Conservation (phyloP, 345 rosid species). For the Brassica cretica region DNA sequence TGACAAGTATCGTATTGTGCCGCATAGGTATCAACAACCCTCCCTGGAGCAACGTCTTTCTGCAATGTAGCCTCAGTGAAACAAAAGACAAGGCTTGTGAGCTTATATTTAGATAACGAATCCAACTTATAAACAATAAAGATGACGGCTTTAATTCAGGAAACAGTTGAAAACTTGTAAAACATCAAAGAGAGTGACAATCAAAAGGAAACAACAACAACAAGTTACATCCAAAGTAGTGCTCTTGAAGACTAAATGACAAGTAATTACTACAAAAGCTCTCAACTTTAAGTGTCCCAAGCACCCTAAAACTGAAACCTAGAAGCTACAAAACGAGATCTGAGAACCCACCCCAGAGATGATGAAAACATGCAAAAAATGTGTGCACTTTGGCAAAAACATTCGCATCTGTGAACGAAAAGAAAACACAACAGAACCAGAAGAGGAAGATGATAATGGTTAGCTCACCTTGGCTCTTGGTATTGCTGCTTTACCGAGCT, state of each 20-base stretch:
- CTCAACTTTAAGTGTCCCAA: not conserved
- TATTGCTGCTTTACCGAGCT: conserved; percentile 20
- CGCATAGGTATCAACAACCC: conserved; percentile 65
- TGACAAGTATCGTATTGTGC: conserved; percentile 72
- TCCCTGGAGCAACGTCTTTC: conserved; percentile 19
- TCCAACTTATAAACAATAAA: not conserved
- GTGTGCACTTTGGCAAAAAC: not conserved
- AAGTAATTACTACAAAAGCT: not conserved
- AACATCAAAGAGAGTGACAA: not conserved
- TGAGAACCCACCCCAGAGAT: conserved; percentile 2
- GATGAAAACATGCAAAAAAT: not conserved
- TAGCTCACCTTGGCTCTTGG: conserved; percentile 27
- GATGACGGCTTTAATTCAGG: not conserved
- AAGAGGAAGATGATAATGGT: too few relatives aligned
- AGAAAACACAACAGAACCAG: conserved; percentile 53
- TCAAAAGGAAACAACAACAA: not conserved
- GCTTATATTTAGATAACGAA: not conserved
- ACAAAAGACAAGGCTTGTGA: too few relatives aligned
- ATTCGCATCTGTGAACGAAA: not conserved
- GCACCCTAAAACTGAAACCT: conserved; percentile 11
- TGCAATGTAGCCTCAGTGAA: conserved; percentile 39
- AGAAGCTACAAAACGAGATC: conserved; percentile 2
- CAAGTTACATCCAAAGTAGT: not conserved
- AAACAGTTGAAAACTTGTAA: too few relatives aligned
- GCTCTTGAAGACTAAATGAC: not conserved